A percentile compares a stretch with the other conserved stretches of the same genome.
These are phyloP conservation scores for Cladosporium velox DNA, from an alignment of 2,329 filamentous ascomycete genomes.

Conservation along the genomic window DNA sequence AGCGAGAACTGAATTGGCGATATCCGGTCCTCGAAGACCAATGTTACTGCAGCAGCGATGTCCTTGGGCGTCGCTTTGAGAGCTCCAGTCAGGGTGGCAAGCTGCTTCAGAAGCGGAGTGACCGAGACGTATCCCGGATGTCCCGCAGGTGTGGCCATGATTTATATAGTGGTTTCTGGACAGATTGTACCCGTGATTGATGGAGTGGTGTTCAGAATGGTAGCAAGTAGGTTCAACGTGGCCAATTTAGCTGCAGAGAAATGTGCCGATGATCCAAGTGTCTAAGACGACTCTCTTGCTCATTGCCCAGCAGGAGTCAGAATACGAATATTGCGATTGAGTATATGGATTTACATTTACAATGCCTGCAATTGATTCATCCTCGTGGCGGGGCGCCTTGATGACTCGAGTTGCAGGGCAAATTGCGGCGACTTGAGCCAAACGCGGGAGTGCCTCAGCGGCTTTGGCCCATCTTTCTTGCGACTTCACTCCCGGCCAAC, in stretches of 20 bases:
- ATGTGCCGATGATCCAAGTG: constrained; percentile 15
- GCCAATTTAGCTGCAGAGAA: constrained; percentile 15
- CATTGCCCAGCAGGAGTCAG: background rate
- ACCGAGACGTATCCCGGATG: constrained; percentile 52
- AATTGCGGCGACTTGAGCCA: constrained; percentile 11
- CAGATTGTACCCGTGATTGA: background rate
- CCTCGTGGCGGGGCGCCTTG: background rate
- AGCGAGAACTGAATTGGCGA: constrained; percentile 87
- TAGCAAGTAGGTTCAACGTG: background rate
- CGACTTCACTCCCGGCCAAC: constrained; percentile 8
- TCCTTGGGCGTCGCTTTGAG: constrained; percentile 67
- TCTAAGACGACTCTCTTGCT: background rate
- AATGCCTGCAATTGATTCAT: constrained; percentile 13
- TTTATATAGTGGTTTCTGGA: background rate
- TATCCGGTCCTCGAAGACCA: constrained; percentile 88
- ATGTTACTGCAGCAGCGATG: constrained; percentile 84
- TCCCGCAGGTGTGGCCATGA: constrained; percentile 25
- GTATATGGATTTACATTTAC: background rate
- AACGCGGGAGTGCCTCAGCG: constrained; percentile 15
- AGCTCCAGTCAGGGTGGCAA: constrained; percentile 54
- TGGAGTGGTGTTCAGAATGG: background rate
- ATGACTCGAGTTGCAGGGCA: constrained; percentile 14
- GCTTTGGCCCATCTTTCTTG: constrained; percentile 17
- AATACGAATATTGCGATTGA: background rate
- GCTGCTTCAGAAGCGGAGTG: constrained; percentile 70